phyloP scores from a whole-genome alignment of 2,329 filamentous ascomycete species.

The Colletotrichum tamarilloi region DNA sequence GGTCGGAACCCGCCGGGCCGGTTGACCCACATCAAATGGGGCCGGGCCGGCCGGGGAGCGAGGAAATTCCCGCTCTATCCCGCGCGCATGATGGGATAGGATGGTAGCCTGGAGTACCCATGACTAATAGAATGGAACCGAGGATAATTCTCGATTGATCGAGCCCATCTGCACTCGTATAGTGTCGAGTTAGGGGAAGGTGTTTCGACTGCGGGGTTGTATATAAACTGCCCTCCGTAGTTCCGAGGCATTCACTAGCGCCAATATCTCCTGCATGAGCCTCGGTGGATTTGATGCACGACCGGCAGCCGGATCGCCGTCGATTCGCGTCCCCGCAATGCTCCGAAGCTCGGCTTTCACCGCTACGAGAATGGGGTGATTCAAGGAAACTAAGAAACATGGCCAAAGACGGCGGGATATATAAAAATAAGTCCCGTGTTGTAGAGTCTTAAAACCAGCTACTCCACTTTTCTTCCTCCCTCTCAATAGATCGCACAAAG shows the following conservation, averaged over 20 bases:
- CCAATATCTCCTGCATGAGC: background rate
- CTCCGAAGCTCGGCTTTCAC: conserved; percentile 16
- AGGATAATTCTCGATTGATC: background rate
- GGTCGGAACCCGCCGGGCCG: background rate
- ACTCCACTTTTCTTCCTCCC: too few relatives aligned
- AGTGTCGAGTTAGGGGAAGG: too few relatives aligned
- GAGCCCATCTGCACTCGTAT: background rate
- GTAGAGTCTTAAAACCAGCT: too few relatives aligned
- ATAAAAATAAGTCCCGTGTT: background rate
- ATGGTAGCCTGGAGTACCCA: rapidly evolving
- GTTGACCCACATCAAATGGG: background rate
- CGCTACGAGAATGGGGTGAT: conserved; percentile 23
- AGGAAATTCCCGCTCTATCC: background rate
- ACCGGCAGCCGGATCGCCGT: conserved; percentile 3
- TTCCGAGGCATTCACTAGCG: background rate
- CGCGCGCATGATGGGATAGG: rapidly evolving
- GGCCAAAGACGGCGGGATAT: background rate
- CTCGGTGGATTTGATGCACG: background rate
- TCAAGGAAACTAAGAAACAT: background rate
- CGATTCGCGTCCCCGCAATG: conserved; percentile 6
- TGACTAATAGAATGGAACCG: background rate
- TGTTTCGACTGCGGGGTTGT: background rate
- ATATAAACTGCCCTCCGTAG: background rate
- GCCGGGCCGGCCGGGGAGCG: background rate
- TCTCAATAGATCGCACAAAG: background rate